A percentile compares a stretch with the other conserved stretches of the same genome.
Conservation (phyloP, 805 yeast genomes). For the Lachancea waltii region DNA sequence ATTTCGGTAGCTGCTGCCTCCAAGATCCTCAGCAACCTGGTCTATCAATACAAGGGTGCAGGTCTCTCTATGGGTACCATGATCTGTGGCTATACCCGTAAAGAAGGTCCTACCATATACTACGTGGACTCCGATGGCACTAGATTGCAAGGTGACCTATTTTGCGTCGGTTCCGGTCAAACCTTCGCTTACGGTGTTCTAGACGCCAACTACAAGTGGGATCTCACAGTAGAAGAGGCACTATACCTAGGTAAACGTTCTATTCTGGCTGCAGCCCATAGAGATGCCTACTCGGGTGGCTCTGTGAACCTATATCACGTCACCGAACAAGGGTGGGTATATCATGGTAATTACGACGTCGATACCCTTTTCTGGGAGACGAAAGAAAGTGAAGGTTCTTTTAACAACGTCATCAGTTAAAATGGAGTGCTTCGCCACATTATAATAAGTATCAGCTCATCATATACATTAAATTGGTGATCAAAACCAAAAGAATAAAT, state of each 20-base stretch:
- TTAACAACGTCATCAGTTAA: constrained; percentile 47
- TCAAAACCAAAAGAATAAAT: no score
- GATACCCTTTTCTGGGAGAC: constrained; percentile 88
- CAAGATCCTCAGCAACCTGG: constrained; percentile 83
- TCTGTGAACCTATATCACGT: constrained; percentile 90
- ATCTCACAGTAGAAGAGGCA: constrained; percentile 87
- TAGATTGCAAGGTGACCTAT: constrained; percentile 86
- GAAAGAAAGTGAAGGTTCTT: constrained; percentile 81
- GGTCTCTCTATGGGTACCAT: constrained; percentile 99
- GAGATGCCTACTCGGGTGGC: constrained; percentile 98
- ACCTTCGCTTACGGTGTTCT: constrained; percentile 98
- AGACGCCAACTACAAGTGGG: constrained; percentile 90
- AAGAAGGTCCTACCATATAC: constrained; percentile 91
- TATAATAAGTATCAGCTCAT: no score
- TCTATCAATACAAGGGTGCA: constrained; percentile 91
- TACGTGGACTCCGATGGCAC: constrained; percentile 98
- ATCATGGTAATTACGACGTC: constrained; percentile 92
- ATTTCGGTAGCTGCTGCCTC: constrained; percentile 96
- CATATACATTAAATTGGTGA: no score
- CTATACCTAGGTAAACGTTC: constrained; percentile 90
- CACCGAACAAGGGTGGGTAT: constrained; percentile 89
- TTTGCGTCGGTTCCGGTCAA: constrained; percentile 98
- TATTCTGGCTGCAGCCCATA: constrained; percentile 94
- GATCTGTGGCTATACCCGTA: constrained; percentile 94
- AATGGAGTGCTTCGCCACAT: no score